Evolutionary conservation across 2,329 filamentous ascomycete species (phyloP).

Genomic region (Akanthomyces uredinophilus): DNA sequence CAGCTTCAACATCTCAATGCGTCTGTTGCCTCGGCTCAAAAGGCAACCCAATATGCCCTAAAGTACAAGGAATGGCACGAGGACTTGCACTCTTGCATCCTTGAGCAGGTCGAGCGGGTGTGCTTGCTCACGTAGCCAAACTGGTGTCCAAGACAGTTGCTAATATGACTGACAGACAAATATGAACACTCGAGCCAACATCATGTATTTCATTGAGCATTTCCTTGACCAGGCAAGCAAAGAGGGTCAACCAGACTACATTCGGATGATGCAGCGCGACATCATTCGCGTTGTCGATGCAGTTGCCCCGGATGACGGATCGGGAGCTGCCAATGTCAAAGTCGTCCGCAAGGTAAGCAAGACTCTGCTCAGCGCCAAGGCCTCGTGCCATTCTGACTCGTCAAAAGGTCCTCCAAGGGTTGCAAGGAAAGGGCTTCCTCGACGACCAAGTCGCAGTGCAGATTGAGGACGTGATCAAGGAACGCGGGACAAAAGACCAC

Average conservation of each 20-base stretch:
- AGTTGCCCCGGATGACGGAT: conserved; percentile 80
- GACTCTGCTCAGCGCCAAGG: background rate
- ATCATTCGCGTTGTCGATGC: conserved; percentile 88
- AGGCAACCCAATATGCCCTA: conserved; percentile 90
- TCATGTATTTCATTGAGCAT: conserved; percentile 98
- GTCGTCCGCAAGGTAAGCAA: conserved; percentile 71
- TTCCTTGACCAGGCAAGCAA: conserved; percentile 81
- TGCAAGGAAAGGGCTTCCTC: conserved; percentile 68
- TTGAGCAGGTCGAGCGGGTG: conserved; percentile 88
- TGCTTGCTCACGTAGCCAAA: conserved; percentile 20
- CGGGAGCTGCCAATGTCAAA: conserved; percentile 88
- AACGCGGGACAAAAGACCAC: conserved; percentile 62
- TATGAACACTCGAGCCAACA: conserved; percentile 96
- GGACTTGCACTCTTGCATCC: conserved; percentile 92
- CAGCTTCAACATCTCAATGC: conserved; percentile 89
- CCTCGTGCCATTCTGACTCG: background rate
- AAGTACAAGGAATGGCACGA: conserved; percentile 94
- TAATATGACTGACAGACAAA: conserved; percentile 55
- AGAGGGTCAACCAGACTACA: conserved; percentile 72
- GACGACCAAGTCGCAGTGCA: conserved; percentile 69
- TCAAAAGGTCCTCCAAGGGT: conserved; percentile 59
- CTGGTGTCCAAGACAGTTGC: background rate
- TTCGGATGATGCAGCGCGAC: conserved; percentile 91
- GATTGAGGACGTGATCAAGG: conserved; percentile 77
- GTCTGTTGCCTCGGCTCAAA: conserved; percentile 80